Conservation (phyloP, 257 asterid species). For the Thymus quinquecostatus region DNA sequence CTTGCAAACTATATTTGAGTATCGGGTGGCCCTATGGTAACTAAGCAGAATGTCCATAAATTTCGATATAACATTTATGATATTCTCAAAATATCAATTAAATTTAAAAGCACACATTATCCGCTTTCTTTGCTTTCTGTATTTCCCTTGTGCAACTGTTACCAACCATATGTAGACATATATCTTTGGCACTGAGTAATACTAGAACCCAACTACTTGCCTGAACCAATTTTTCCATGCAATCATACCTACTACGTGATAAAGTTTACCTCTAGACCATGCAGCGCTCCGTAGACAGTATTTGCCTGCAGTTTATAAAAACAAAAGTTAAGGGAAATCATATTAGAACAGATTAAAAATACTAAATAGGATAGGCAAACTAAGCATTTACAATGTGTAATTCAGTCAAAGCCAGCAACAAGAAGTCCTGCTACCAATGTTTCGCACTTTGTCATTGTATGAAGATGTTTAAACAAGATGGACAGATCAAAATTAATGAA, state of each 20-base stretch:
- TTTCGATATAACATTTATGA: constrained; percentile 2
- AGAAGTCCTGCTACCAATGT: constrained; percentile 9
- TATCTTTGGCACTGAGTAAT: constrained; percentile 15
- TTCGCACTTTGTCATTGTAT: constrained; percentile 19
- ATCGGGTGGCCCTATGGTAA: constrained; percentile 9
- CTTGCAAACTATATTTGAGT: not conserved
- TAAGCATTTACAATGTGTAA: constrained; percentile 6
- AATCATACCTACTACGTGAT: constrained; percentile 26
- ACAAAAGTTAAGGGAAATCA: constrained; percentile 30
- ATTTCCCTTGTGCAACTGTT: constrained; percentile 15
- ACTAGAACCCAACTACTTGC: constrained; percentile 28
- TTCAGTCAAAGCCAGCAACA: constrained; percentile 3
- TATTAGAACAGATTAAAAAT: constrained; percentile 9
- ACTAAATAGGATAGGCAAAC: constrained; percentile 11
- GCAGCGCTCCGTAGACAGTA: constrained; percentile 80
- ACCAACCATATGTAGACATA: constrained; percentile 16
- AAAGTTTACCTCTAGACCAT: constrained; percentile 81
- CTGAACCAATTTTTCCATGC: constrained; percentile 1
- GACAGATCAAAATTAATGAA: constrained; percentile 7
- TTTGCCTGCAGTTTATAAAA: constrained; percentile 67
- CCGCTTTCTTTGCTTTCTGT: constrained; percentile 18
- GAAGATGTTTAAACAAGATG: constrained; percentile 15
- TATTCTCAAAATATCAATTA: not conserved
- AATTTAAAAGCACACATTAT: constrained; percentile 4
- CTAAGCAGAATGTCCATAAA: constrained; percentile 12